phyloP scores from a whole-genome alignment of 257 asterid genomes.

The Jasminum sambac region DNA sequence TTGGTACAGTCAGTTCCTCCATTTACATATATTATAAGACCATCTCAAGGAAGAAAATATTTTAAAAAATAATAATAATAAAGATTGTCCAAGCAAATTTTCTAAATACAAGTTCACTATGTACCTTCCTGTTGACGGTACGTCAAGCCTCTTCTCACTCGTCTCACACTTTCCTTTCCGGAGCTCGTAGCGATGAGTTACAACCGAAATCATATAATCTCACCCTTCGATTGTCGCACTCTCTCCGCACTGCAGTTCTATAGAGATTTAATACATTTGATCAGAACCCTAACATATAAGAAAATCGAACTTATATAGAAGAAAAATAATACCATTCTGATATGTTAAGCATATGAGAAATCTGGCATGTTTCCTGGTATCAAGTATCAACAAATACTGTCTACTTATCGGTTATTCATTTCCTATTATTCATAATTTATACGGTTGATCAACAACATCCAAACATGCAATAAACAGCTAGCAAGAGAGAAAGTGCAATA shows the following conservation, averaged over 20 bases:
- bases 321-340: background rate
- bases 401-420: no score
- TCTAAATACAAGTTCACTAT: slow-evolving; percentile 79
- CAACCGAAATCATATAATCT: slow-evolving; percentile 79
- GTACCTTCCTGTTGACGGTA: slow-evolving; percentile 84
- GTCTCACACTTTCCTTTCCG: slow-evolving; percentile 93
- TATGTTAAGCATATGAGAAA: background rate
- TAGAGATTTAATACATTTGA: slow-evolving; percentile 1
- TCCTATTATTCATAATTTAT: no score
- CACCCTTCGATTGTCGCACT: slow-evolving; percentile 82
- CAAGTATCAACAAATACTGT: slow-evolving; percentile 9
- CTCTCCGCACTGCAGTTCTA: slow-evolving; percentile 95
- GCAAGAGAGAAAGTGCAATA: background rate
- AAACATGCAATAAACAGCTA: background rate
- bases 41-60: background rate
- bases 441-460: no score
- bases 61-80: no score
- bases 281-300: background rate
- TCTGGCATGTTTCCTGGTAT: background rate
- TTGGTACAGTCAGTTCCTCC: slow-evolving; percentile 4
- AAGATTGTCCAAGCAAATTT: slow-evolving; percentile 70
- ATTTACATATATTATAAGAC: slow-evolving; percentile 20
- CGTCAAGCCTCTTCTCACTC: slow-evolving; percentile 88
- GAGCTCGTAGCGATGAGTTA: slow-evolving; percentile 90
- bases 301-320: no score